Evolutionary conservation across 805 yeast genomes (phyloP), one percentile per base, ranked within the genome.

Genomic region (Ogataea nitratoaversa): DNA sequence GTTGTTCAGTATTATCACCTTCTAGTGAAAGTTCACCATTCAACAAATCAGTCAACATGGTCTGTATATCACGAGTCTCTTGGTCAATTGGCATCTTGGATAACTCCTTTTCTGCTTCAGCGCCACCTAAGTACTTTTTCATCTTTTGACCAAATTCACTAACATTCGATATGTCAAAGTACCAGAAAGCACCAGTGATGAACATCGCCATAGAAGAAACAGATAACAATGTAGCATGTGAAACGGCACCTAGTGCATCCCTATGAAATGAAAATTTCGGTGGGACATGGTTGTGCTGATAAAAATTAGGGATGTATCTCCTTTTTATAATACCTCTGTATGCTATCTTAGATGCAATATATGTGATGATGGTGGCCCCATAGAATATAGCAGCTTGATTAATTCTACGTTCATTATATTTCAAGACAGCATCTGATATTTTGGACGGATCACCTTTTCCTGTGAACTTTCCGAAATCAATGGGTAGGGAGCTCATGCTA

Each of bases 161-260:
- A 34, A 82, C 68, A 22, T 67, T 70, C 7, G 85, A 74, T 9
- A 88, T 82, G 54, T 88, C 95, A 62, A 74, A 70, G 30, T 79
- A 68, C 96, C 96, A 89, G 53, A 87, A 80, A 2, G 79, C 69
- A 2, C 95, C 95, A 30, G 85, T 75, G 2, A 80, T 67, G 4
- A 77, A 62, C 87, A 86, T 85, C 2, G 86, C 74, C 51, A 83
- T 74, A 0, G 87, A 76, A 1, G 88, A 74, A 0, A 80, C 72
- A 2, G 96, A 85, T 14, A 90, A 65, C 34, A 84, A 63, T 0
- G 95, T 77, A 2, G 96, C 95, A 30, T 85, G 82, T 0, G 82
- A 78, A 3, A 90, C 87, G 0, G 96, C 96, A 30, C 80, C 78
- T 25, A 87, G 76, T 2, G 96, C 96, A 59, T 89, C 96, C 40